A percentile compares a stretch with the other conserved stretches of the same genome.
These are phyloP conservation scores for Coemansia sp. DNA, from an alignment of 192 early-diverging fungal species.

Conservation along the genomic window DNA sequence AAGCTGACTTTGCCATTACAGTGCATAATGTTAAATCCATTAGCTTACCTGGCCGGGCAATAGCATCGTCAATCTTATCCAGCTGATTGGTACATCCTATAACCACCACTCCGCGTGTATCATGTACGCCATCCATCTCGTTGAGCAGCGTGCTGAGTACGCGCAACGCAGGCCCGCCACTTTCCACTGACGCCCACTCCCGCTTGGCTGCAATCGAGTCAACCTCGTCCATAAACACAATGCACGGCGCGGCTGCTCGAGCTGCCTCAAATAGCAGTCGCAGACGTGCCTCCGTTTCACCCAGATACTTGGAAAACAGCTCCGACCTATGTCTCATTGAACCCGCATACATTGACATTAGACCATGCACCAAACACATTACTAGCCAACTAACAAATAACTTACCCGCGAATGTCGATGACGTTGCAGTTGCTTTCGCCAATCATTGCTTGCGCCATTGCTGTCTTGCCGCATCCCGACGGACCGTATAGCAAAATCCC, in stretches of 20 bases:
- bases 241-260: conserved; percentile 78
- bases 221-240: conserved; percentile 94
- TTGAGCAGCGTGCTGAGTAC: conserved; percentile 92
- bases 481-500: conserved; percentile 93
- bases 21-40: no score
- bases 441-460: conserved; percentile 76
- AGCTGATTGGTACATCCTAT: conserved; percentile 92
- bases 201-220: conserved; percentile 87
- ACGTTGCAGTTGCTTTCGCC: conserved; percentile 78
- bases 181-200: conserved; percentile 55
- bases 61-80: conserved; percentile 82
- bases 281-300: conserved; percentile 83
- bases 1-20: no score
- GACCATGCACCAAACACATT: no score
- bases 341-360: no score
- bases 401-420: conserved; percentile 79
- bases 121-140: conserved; percentile 98
- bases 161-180: conserved; percentile 83
- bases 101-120: conserved; percentile 77
- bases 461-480: conserved; percentile 91
- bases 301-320: conserved; percentile 94
- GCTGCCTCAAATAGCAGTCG: conserved; percentile 85
- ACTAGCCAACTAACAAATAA: not conserved
- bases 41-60: conserved; percentile 65
- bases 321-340: conserved; percentile 53